These are phyloP conservation scores for barley (Hordeum vulgare) DNA, from an alignment of 176 grass and related monocot genomes.

Conservation along the genomic window DNA sequence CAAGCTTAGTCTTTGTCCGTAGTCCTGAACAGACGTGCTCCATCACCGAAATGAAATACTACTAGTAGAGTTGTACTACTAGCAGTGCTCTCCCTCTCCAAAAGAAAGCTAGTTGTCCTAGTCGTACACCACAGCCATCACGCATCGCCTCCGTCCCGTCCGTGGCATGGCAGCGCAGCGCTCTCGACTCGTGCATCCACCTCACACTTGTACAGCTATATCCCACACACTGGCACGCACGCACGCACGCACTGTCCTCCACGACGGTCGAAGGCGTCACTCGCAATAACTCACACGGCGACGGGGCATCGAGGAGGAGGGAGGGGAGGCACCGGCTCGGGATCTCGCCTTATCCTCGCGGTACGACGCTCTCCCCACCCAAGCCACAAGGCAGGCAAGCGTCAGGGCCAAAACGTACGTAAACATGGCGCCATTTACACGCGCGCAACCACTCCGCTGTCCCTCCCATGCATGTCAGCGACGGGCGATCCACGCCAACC, in stretches of 20 bases:
- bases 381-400: no score
- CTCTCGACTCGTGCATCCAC: neutral
- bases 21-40: no score
- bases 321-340: neutral
- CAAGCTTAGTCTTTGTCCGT: no score
- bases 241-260: neutral
- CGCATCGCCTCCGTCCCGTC: neutral
- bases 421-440: conserved; percentile 18
- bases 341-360: conserved; percentile 32
- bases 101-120: no score
- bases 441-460: conserved; percentile 20
- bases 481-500: neutral
- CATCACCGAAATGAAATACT: no score
- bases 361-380: neutral
- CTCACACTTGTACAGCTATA: neutral
- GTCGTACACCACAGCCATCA: no score
- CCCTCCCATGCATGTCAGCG: neutral
- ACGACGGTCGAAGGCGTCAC: neutral
- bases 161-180: neutral
- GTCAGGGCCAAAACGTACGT: neutral
- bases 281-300: conserved; percentile 3
- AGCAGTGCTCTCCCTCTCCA: no score
- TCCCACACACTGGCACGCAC: neutral
- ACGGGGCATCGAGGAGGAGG: neutral
- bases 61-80: no score